These are phyloP conservation scores for Candida nemodendra DNA, from an alignment of 805 yeast genomes.

Conservation along the genomic window DNA sequence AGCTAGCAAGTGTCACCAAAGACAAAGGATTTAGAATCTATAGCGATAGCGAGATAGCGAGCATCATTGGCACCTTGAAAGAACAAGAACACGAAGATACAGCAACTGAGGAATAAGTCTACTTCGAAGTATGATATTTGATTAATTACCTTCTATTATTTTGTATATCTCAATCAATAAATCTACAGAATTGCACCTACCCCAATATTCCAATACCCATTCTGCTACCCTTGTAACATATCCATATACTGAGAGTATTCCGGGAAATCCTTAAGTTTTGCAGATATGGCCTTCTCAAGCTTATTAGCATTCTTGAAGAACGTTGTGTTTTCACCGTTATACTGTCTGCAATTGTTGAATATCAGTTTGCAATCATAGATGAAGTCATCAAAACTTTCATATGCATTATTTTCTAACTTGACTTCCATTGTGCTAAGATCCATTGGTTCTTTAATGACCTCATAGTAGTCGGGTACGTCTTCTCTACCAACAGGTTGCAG, in stretches of 20 bases:
- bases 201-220: background rate
- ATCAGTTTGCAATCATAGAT: conserved; percentile 83
- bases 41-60: conserved; percentile 77
- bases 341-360: conserved; percentile 87
- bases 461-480: conserved; percentile 95
- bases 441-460: conserved; percentile 97
- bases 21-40: conserved; percentile 85
- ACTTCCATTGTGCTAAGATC: conserved; percentile 94
- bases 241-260: conserved; percentile 85
- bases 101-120: conserved; percentile 1
- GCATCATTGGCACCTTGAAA: conserved; percentile 72
- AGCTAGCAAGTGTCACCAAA: conserved; percentile 87
- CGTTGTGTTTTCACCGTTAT: conserved; percentile 92
- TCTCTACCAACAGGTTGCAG: conserved; percentile 87
- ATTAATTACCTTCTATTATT: background rate
- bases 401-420: conserved; percentile 87
- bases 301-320: conserved; percentile 94
- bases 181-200: background rate
- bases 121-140: background rate
- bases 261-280: conserved; percentile 83
- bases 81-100: conserved; percentile 58
- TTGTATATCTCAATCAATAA: background rate
- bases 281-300: conserved; percentile 82
- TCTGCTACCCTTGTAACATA: conserved; percentile 27
- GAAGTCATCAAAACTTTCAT: conserved; percentile 87